A percentile compares a stretch with the other conserved stretches of the same genome.
phyloP scores from a whole-genome alignment of 1,284 basidiomycete genomes.

The Chalciporus piperatoides region DNA sequence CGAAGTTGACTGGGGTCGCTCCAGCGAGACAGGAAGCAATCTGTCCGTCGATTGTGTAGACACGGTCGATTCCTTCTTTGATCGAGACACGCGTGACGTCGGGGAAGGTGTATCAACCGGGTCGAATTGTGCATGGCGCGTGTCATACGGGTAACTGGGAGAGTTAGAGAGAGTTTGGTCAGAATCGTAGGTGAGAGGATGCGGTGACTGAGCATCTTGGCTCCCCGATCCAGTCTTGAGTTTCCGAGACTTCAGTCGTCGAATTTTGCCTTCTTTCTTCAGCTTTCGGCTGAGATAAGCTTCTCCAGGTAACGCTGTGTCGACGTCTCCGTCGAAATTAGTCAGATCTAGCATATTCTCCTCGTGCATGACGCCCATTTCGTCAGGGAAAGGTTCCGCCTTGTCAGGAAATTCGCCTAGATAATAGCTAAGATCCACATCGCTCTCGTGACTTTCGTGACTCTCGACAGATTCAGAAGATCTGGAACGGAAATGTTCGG shows the following conservation, averaged over 20 bases:
- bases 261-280: constrained; percentile 65
- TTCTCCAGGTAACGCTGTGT: constrained; percentile 61
- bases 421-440: constrained; percentile 50
- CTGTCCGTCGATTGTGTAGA: constrained; percentile 22
- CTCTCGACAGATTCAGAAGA: constrained; percentile 36
- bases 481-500: constrained; percentile 9
- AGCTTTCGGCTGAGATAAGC: constrained; percentile 56
- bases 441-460: constrained; percentile 32
- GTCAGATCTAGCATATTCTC: constrained; percentile 67
- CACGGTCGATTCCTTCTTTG: not conserved
- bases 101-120: not conserved
- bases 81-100: not conserved
- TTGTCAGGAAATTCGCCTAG: constrained; percentile 34
- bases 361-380: constrained; percentile 43
- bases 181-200: not conserved
- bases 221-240: constrained; percentile 20
- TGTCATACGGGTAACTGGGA: not conserved
- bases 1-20: constrained; percentile 11
- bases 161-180: not conserved
- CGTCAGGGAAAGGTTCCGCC: constrained; percentile 29
- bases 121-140: constrained; percentile 1
- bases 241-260: constrained; percentile 52
- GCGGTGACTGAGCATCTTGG: constrained; percentile 4
- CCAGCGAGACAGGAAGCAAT: constrained; percentile 19
- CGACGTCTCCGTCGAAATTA: constrained; percentile 80